phyloP scores from a whole-genome alignment of 495 filamentous ascomycete genomes.

The Pseudomonodictys pantanalensis region DNA sequence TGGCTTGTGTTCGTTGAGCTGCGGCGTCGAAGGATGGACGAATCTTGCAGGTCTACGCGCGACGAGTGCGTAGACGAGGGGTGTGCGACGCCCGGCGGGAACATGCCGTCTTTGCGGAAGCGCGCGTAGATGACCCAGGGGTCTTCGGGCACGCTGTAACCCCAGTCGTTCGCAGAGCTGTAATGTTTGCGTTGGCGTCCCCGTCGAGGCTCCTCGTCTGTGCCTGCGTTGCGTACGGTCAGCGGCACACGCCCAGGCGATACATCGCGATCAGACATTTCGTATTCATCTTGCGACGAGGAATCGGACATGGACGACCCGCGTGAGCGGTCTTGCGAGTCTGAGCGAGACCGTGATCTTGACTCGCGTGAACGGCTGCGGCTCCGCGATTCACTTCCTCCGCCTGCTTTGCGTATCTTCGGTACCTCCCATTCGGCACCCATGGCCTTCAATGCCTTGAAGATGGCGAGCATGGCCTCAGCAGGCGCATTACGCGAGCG shows the following conservation, averaged over 20 bases:
- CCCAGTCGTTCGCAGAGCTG: conserved; percentile 42
- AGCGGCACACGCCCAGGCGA: conserved; percentile 19
- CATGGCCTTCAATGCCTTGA: conserved; percentile 81
- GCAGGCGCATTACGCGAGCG: conserved; percentile 87
- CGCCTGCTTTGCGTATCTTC: conserved; percentile 40
- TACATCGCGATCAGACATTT: conserved; percentile 1
- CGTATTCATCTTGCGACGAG: conserved; percentile 20
- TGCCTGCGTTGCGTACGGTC: conserved; percentile 15
- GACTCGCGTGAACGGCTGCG: conserved; percentile 28
- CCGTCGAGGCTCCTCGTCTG: conserved; percentile 5
- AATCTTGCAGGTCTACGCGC: conserved; percentile 53
- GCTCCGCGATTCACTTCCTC: conserved; percentile 26
- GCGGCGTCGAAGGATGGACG: conserved; percentile 40
- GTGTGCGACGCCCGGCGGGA: conserved; percentile 50
- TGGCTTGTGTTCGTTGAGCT: conserved; percentile 47
- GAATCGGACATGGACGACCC: conserved; percentile 19
- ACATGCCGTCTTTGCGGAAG: conserved; percentile 73
- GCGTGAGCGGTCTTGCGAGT: conserved; percentile 25
- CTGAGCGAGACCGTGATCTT: conserved; percentile 12
- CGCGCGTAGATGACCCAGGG: conserved; percentile 94
- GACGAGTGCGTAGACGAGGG: conserved; percentile 57
- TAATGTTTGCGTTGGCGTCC: conserved; percentile 31
- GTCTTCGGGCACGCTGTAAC: conserved; percentile 82
- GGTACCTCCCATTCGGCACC: conserved; percentile 79
- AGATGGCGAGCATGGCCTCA: conserved; percentile 90